Percentiles rank a stretch among this genome's conserved stretches.
Conservation (phyloP, 2,329 filamentous ascomycete species). For the Talaromyces sp. region DNA sequence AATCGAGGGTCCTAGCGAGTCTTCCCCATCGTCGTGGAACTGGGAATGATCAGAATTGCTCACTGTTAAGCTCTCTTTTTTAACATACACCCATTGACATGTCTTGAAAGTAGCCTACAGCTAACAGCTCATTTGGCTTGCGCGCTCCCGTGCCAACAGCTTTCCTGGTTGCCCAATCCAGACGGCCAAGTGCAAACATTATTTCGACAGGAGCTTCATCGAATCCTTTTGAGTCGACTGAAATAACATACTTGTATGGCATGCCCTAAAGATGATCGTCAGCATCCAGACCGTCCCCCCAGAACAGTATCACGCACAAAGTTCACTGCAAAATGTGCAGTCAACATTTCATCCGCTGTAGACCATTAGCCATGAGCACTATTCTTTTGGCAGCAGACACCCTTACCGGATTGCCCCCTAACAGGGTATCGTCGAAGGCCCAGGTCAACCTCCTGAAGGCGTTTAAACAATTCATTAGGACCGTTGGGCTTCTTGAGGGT, state of each 20-base stretch:
- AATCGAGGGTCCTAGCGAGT: slow-evolving; percentile 53
- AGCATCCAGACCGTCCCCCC: slow-evolving; percentile 9
- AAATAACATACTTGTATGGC: slow-evolving; percentile 59
- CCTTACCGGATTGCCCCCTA: slow-evolving; percentile 33
- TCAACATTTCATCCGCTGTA: slow-evolving; percentile 25
- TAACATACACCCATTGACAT: slow-evolving; percentile 50
- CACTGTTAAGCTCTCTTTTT: background rate
- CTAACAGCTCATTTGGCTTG: slow-evolving; percentile 55
- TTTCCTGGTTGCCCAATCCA: slow-evolving; percentile 52
- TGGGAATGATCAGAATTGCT: slow-evolving; percentile 22
- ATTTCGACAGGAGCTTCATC: slow-evolving; percentile 42
- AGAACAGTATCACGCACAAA: slow-evolving; percentile 33
- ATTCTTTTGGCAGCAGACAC: background rate
- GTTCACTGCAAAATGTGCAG: slow-evolving; percentile 49
- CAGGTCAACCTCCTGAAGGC: slow-evolving; percentile 46
- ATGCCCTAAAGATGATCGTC: slow-evolving; percentile 43
- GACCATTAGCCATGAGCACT: background rate
- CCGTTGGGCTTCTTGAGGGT: slow-evolving; percentile 54
- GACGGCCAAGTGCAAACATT: slow-evolving; percentile 44
- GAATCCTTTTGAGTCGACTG: slow-evolving; percentile 45
- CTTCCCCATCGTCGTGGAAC: slow-evolving; percentile 60
- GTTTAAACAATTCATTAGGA: slow-evolving; percentile 58
- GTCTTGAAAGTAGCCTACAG: slow-evolving; percentile 54
- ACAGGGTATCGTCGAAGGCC: slow-evolving; percentile 45
- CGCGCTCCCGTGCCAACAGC: slow-evolving; percentile 33